Conservation (phyloP, 2,329 filamentous ascomycete species). For the Colletotrichum neosansevieriae region DNA sequence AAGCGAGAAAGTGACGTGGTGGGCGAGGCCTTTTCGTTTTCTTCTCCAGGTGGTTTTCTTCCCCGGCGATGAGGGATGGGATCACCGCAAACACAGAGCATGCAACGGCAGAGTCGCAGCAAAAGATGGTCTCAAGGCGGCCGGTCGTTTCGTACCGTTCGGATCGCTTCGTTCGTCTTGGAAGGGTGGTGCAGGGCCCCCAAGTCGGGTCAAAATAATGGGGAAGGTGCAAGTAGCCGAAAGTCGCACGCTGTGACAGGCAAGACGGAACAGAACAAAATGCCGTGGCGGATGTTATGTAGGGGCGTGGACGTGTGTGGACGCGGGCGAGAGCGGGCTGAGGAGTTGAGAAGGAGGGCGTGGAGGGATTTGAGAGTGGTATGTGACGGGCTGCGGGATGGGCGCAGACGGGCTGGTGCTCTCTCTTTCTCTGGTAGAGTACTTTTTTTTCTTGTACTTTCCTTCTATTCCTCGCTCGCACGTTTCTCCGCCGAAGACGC, state of each 20-base stretch:
- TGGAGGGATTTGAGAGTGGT: slow-evolving; percentile 29
- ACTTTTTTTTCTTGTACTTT: not conserved
- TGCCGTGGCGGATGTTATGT: slow-evolving; percentile 38
- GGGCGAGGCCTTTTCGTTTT: slow-evolving; percentile 3
- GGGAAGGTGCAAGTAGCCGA: slow-evolving; percentile 31
- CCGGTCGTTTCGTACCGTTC: slow-evolving; percentile 35
- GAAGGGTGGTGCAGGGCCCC: slow-evolving; percentile 27
- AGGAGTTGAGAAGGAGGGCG: not conserved
- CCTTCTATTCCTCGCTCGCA: slow-evolving; percentile 11
- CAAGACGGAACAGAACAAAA: slow-evolving; percentile 10
- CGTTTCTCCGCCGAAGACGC: slow-evolving; percentile 37
- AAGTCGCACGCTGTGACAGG: slow-evolving; percentile 34
- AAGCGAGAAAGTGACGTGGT: slow-evolving; percentile 24
- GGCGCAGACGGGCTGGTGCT: slow-evolving; percentile 35
- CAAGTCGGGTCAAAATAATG: slow-evolving; percentile 33
- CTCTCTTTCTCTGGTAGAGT: not conserved
- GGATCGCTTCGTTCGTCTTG: slow-evolving; percentile 30
- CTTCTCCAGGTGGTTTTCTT: not conserved
- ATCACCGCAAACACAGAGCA: slow-evolving; percentile 21
- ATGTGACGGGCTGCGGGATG: slow-evolving; percentile 37
- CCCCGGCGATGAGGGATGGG: slow-evolving; percentile 17
- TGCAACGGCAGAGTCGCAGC: slow-evolving; percentile 29
- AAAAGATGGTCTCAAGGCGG: slow-evolving; percentile 9
- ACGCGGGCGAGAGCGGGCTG: slow-evolving; percentile 10
- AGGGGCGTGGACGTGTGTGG: slow-evolving; percentile 27